A percentile compares a stretch with the other conserved stretches of the same genome.
Evolutionary conservation across 2,329 filamentous ascomycete species (phyloP).

Genomic region (Hymenoscyphus repandus): DNA sequence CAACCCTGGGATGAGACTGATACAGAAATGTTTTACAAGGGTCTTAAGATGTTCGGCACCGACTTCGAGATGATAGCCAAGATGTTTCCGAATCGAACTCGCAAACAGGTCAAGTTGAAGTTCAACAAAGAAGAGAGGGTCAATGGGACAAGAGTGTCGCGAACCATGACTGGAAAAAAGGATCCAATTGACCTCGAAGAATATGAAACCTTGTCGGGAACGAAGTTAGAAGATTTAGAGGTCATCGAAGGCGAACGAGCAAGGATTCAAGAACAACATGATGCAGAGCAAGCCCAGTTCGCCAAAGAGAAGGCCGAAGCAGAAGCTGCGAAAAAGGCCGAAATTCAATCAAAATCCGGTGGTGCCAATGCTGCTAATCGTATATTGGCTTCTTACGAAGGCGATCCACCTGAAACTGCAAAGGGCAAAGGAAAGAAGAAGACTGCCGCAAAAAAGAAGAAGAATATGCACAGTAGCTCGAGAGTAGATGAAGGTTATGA

Average conservation of each 20-base stretch:
- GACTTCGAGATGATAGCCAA: conserved; percentile 76
- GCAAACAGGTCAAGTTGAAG: conserved; percentile 74
- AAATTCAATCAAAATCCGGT: conserved; percentile 6
- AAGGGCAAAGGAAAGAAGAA: conserved; percentile 11
- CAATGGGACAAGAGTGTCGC: conserved; percentile 57
- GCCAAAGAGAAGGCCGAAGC: conserved; percentile 14
- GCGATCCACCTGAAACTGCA: conserved; percentile 10
- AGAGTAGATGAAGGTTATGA: conserved; percentile 27
- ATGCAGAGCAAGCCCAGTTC: conserved; percentile 43
- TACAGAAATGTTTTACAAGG: conserved; percentile 72
- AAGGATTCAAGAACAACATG: conserved; percentile 38
- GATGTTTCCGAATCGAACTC: conserved; percentile 67
- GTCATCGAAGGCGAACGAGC: conserved; percentile 50
- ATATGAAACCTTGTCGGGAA: conserved; percentile 43
- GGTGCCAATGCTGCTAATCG: conserved; percentile 11
- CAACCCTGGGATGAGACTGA: conserved; percentile 67
- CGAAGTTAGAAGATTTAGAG: conserved; percentile 50
- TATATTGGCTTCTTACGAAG: conserved; percentile 12
- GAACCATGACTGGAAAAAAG: conserved; percentile 57
- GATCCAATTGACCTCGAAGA: conserved; percentile 56
- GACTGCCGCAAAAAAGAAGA: conserved; percentile 21
- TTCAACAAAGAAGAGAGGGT: conserved; percentile 74
- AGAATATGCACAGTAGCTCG: conserved; percentile 26
- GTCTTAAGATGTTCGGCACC: conserved; percentile 71
- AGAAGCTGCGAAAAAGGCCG: conserved; percentile 12